Evolutionary conservation across 441 rosid genomes (phyloP).

Genomic region (Viola pubescens): DNA sequence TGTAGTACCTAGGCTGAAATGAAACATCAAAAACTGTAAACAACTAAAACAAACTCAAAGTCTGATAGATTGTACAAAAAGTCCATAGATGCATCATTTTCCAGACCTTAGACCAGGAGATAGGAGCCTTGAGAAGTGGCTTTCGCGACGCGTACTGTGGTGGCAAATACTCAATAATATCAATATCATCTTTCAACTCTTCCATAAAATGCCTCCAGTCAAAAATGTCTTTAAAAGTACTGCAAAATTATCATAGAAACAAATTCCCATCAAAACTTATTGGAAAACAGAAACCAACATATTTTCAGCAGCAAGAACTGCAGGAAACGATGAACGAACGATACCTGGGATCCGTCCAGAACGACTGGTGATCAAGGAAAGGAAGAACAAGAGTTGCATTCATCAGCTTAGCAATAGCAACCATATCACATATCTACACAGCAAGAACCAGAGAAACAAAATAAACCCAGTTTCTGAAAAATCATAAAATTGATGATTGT

Average conservation of each 20-base stretch:
- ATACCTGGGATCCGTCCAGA: constrained; percentile 97
- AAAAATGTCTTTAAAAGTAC: constrained; percentile 86
- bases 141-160: constrained; percentile 36
- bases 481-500: background rate
- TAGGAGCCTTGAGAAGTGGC: constrained; percentile 72
- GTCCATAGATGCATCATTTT: background rate
- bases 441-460: background rate
- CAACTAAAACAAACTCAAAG: background rate
- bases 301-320: background rate
- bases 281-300: background rate
- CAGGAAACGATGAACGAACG: background rate
- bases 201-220: constrained; percentile 87
- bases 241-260: constrained; percentile 26
- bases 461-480: background rate
- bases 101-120: constrained; percentile 96
- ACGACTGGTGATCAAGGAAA: constrained; percentile 79
- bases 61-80: background rate
- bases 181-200: constrained; percentile 57
- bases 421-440: constrained; percentile 90
- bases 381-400: constrained; percentile 96
- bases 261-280: background rate
- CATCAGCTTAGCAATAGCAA: constrained; percentile 89
- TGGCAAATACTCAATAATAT: constrained; percentile 76
- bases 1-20: constrained; percentile 86
- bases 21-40: constrained; percentile 16